Evolutionary conservation across 2,329 filamentous ascomycete genomes (phyloP), one percentile per base, ranked within the genome.

Genomic region (Diaporthe citri): DNA sequence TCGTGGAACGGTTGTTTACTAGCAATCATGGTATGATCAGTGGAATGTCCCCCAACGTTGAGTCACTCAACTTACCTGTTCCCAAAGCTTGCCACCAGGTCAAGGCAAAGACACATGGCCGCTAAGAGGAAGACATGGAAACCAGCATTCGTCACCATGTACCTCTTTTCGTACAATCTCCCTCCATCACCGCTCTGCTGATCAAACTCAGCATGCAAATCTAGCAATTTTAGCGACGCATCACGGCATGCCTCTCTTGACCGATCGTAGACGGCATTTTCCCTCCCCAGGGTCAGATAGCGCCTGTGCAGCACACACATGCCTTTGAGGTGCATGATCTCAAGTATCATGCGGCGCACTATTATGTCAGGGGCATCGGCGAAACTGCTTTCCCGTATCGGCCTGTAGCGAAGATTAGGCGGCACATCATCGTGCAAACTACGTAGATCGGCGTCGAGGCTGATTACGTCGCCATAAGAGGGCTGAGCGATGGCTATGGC

Each of bases 101-200:
- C 87, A 4, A 92, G 80, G 74, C 88, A 92, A 8, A 92, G 78
- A 55, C 92, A 87, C 88, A 91, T 92, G 17, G 89, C 87, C 0
- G 90, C 90, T 25, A 91, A 85, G 36, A 92, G 81, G 75, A 90
- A 92, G 77, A 91, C 88, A 46, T 90, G 88, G 31, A 88, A 82
- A 7, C 87, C 88, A 59, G 91, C 79, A 4, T 86, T 87, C 4
- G 86, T 86, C 10, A 91, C 79, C 82, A 91, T 88, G 81, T 88
- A 89, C 56, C 86, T 84, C 67, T 91, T 87, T 52, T 87, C 84
- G 73, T 86, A 84, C 75, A 92, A 80, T 28, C 88, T 84, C 0
- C 90, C 89, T 0, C 88, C 88, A 0, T 87, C 85, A 36, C 81
- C 82, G 22, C 83, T 83, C 79, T 87, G 87, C 57, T 82, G 79